A percentile compares a stretch with the other conserved stretches of the same genome.
Conservation (phyloP, 192 early-diverging fungal species). For the Geosiphon pyriformis region DNA sequence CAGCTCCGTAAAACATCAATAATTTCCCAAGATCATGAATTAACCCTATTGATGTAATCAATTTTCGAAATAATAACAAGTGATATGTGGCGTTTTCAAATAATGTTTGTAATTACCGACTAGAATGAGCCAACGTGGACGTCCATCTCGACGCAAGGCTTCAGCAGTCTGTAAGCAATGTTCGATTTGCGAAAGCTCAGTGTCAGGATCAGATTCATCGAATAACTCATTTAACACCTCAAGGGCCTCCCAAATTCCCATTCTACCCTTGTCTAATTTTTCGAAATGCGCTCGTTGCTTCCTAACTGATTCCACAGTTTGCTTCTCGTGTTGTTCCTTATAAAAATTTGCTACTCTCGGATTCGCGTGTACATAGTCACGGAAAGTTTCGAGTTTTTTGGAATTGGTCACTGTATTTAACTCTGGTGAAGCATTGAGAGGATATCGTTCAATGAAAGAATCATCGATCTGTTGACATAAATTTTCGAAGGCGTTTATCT, state of each 20-base stretch:
- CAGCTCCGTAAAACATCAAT: constrained; percentile 33
- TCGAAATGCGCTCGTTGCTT: constrained; percentile 25
- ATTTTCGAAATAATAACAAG: neutral
- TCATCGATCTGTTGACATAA: too few species aligned
- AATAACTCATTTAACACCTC: constrained; percentile 38
- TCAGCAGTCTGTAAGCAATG: constrained; percentile 51
- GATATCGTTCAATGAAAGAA: too few species aligned
- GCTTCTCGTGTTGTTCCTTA: constrained; percentile 37
- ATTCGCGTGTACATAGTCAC: too few species aligned
- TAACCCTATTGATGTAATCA: constrained; percentile 17
- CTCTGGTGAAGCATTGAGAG: too few species aligned
- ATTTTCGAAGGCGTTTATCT: too few species aligned
- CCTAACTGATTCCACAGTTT: constrained; percentile 32
- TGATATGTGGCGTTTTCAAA: neutral
- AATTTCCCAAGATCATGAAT: constrained; percentile 53
- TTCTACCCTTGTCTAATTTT: constrained; percentile 15
- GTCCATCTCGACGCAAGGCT: constrained; percentile 36
- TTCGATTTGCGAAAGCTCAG: constrained; percentile 40
- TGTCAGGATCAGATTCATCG: constrained; percentile 53
- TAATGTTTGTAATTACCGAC: constrained; percentile 16
- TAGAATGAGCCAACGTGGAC: constrained; percentile 46
- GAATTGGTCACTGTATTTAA: too few species aligned
- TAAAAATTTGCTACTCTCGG: constrained; percentile 28
- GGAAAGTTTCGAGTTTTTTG: too few species aligned
- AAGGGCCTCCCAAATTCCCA: constrained; percentile 47